Base-by-base conservation (phyloP, 2,329 filamentous ascomycete species). In the Blumeria graminis region DNA sequence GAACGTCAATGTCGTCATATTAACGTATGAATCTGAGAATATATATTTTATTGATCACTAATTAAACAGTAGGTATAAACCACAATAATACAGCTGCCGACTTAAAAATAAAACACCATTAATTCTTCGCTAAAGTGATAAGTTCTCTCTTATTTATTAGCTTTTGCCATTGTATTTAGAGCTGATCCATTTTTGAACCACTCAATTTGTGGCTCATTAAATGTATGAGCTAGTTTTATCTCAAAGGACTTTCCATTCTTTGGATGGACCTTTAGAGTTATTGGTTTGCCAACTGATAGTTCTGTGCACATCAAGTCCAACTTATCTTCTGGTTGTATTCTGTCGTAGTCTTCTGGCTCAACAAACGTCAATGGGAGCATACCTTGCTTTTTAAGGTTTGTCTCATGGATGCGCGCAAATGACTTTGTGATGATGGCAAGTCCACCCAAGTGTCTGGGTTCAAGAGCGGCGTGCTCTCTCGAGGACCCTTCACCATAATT, bases 371-470 rank as follows among this genome's bases (percentile, higher is more conserved):
- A 79, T 67, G 92, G 92, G 74, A 98, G 85, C 90, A 98, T 95
- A 74, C 92, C 92, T 81, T 98, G 92, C 84, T 98, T 98, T 86
- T 98, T 98, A 76, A 98, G 74, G 81, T 98, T 98, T 76, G 92
- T 98, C 79, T 98, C 92, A 79, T 98, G 92, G 69, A 98, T 98
- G 84, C 92, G 92, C 67, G 92, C 92, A 69, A 98, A 98, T 62
- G 80, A 86, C 69, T 87, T 84, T 68, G 84, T 89, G 70, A 98
- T 93, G 76, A 98, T 94, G 67, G 90, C 92, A 67, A 95, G 80
- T 71, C 90, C 92, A 68, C 92, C 92, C 62, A 98, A 82, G 76
- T 96, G 90, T 70, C 92, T 83, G 69, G 92, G 92, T 77, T 98
- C 90, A 60, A 98, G 81, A 71, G 92, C 92, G 65, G 92, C 92